Conservation (phyloP, 1,284 basidiomycete species). For the Trametes polyzona region DNA sequence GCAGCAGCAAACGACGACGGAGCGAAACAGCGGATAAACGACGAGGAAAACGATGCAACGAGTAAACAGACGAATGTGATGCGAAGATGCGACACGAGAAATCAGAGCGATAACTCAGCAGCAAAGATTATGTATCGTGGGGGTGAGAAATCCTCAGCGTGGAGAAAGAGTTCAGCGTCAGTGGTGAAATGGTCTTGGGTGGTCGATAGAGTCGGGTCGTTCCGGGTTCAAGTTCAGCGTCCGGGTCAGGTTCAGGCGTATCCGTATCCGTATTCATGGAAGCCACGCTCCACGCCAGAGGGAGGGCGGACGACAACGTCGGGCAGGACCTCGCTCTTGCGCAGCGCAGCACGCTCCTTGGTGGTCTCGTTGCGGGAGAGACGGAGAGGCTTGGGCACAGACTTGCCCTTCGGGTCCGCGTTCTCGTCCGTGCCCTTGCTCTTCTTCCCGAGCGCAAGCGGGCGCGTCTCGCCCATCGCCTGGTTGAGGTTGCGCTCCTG, state of each 20-base stretch:
- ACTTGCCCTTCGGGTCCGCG: slow-evolving; percentile 40
- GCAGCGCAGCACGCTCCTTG: slow-evolving; percentile 54
- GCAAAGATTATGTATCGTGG: slow-evolving; percentile 24
- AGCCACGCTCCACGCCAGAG: slow-evolving; percentile 35
- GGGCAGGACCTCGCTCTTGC: slow-evolving; percentile 47
- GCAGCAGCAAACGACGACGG: slow-evolving; percentile 12
- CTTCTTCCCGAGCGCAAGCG: slow-evolving; percentile 59
- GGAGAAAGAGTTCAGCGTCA: slow-evolving; percentile 17
- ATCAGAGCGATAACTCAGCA: slow-evolving; percentile 27
- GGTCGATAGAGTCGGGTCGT: slow-evolving; percentile 1
- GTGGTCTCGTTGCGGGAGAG: slow-evolving; percentile 63
- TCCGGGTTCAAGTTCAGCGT: background rate
- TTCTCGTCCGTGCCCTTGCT: slow-evolving; percentile 48
- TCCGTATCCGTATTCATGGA: slow-evolving; percentile 20
- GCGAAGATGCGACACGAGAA: slow-evolving; percentile 8
- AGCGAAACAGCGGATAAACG: slow-evolving; percentile 13
- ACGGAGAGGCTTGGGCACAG: slow-evolving; percentile 56
- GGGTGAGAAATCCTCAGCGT: slow-evolving; percentile 17
- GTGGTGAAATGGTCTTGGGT: slow-evolving; percentile 20
- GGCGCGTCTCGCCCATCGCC: slow-evolving; percentile 45
- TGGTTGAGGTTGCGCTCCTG: slow-evolving; percentile 56
- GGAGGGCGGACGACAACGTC: slow-evolving; percentile 51
- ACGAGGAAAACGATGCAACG: slow-evolving; percentile 7
- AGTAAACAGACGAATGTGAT: background rate
- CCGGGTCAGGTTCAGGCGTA: slow-evolving; percentile 14